phyloP scores from a whole-genome alignment of 345 rosid species.

The Carallia pectinifolia region DNA sequence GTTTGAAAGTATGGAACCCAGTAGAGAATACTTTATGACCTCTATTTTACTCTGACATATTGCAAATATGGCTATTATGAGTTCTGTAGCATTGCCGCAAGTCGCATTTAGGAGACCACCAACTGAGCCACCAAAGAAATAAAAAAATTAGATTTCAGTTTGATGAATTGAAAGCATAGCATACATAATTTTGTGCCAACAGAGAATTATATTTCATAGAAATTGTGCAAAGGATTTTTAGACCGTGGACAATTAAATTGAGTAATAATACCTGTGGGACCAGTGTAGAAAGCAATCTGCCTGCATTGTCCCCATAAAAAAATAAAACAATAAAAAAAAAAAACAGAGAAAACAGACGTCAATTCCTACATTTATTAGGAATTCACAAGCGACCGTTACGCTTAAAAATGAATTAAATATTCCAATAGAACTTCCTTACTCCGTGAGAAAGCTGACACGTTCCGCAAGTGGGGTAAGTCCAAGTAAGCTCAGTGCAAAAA shows the following conservation, averaged over 20 bases:
- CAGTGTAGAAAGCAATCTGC: conserved; percentile 80
- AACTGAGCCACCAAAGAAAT: conserved; percentile 38
- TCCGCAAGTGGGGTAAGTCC: conserved; percentile 88
- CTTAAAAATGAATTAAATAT: no score
- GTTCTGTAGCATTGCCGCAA: conserved; percentile 92
- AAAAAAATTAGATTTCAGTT: background rate
- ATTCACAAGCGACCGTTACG: background rate
- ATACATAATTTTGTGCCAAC: no score
- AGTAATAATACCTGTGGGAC: conserved; percentile 67
- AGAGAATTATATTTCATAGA: no score
- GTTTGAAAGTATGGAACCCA: conserved; percentile 87
- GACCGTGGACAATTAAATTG: background rate
- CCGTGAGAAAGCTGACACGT: conserved; percentile 91
- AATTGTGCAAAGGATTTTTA: background rate
- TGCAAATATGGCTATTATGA: conserved; percentile 86
- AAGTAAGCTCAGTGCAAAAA: conserved; percentile 82
- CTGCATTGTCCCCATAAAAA: conserved; percentile 35
- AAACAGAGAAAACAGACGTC: background rate
- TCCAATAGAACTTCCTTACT: conserved; percentile 44
- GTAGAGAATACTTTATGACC: conserved; percentile 79
- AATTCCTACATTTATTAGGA: background rate
- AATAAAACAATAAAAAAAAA: background rate
- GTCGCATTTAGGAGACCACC: conserved; percentile 96
- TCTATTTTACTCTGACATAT: conserved; percentile 53
- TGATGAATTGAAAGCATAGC: background rate